phyloP scores from a whole-genome alignment of 495 filamentous ascomycete species.

The Wilcoxina mikolae region DNA sequence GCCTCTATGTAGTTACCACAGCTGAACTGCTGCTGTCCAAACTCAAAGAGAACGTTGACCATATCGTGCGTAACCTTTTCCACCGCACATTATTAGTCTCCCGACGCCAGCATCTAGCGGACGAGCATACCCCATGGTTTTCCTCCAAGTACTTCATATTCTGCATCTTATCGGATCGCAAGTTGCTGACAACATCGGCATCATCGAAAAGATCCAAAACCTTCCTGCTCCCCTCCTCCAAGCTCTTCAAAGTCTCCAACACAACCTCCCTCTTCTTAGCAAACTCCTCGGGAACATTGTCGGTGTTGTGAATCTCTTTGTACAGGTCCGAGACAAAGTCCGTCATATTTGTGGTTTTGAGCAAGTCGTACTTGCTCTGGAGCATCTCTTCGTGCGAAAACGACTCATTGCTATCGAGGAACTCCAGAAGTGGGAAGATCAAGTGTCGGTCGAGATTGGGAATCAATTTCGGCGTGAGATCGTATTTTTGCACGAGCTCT shows the following conservation, averaged over 20 bases:
- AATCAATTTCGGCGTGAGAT: conserved; percentile 77
- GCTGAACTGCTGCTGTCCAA: conserved; percentile 89
- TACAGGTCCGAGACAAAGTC: conserved; percentile 87
- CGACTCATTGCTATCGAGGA: conserved; percentile 45
- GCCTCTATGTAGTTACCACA: conserved; percentile 84
- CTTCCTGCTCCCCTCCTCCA: conserved; percentile 69
- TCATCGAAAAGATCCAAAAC: conserved; percentile 70
- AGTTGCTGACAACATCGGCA: conserved; percentile 70
- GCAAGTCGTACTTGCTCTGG: conserved; percentile 73
- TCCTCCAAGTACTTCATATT: conserved; percentile 95
- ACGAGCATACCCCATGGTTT: conserved; percentile 57
- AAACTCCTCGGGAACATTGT: conserved; percentile 69
- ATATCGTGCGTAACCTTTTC: conserved; percentile 69
- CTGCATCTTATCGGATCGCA: conserved; percentile 88
- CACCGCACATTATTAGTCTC: conserved; percentile 13
- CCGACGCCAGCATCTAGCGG: background rate
- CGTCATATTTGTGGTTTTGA: conserved; percentile 94
- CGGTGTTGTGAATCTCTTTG: conserved; percentile 65
- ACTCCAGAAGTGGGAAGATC: conserved; percentile 86
- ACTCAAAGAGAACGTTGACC: conserved; percentile 87
- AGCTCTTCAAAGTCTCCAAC: conserved; percentile 59
- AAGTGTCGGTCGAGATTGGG: conserved; percentile 89
- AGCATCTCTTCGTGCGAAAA: conserved; percentile 52
- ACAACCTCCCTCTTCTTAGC: conserved; percentile 77
- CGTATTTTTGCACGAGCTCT: conserved; percentile 34